phyloP scores from a whole-genome alignment of 768 basidiomycete genomes.

The Mycena sanguinolenta region DNA sequence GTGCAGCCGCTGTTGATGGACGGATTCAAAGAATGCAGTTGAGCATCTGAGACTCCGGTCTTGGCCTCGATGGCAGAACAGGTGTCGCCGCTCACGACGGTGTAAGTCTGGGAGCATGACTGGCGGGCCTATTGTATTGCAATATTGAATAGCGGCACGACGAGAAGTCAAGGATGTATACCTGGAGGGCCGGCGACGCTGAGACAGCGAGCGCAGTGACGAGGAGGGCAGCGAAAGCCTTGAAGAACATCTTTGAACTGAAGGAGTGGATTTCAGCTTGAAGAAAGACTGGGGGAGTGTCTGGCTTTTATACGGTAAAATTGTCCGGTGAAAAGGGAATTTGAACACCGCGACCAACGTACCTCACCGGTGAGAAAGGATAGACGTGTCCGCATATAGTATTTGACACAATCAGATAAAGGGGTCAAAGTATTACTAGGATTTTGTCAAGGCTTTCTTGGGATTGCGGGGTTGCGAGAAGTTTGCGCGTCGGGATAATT shows the following conservation, averaged over 20 bases:
- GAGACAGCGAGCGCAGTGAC: slow-evolving; percentile 23
- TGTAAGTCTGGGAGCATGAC: slow-evolving; percentile 17
- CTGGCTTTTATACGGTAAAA: slow-evolving; percentile 15
- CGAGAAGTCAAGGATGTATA: slow-evolving; percentile 4
- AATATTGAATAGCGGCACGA: not conserved
- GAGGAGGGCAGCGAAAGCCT: slow-evolving; percentile 21
- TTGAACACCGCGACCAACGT: not conserved
- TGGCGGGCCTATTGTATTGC: slow-evolving; percentile 25
- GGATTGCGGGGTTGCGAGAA: not conserved
- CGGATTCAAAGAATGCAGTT: slow-evolving; percentile 25
- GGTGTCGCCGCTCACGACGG: slow-evolving; percentile 31
- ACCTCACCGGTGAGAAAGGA: not conserved
- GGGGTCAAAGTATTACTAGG: not conserved
- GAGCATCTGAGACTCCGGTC: slow-evolving; percentile 21
- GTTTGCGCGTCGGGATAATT: slow-evolving; percentile 2
- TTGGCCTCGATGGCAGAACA: slow-evolving; percentile 21
- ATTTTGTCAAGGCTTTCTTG: not conserved
- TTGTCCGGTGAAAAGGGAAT: slow-evolving; percentile 4
- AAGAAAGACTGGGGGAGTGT: not conserved
- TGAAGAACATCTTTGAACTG: slow-evolving; percentile 19
- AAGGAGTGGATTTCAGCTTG: slow-evolving; percentile 18
- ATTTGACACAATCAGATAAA: not conserved
- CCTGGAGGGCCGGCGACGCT: slow-evolving; percentile 21
- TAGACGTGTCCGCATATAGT: not conserved
- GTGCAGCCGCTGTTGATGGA: slow-evolving; percentile 31